Conservation (phyloP, 345 rosid genomes). For the Brassica nigra region DNA sequence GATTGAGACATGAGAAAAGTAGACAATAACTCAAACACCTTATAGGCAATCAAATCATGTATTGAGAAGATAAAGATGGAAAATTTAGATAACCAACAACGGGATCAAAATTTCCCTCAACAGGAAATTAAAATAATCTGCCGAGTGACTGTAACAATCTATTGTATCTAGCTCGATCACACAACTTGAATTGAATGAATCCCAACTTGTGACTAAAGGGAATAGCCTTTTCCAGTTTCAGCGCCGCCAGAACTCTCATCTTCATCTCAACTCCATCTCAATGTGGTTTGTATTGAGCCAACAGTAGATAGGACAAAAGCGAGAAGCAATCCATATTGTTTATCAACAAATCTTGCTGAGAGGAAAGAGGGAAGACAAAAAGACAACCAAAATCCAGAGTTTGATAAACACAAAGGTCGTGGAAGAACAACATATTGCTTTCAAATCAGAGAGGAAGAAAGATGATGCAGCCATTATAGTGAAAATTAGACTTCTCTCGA, state of each 20-base stretch:
- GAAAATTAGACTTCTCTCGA: no score
- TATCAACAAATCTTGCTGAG: no score
- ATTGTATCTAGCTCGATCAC: conserved; percentile 69
- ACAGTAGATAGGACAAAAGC: no score
- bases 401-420: no score
- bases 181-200: conserved; percentile 57
- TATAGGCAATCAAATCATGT: neutral
- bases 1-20: conserved; percentile 5
- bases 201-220: conserved; percentile 51
- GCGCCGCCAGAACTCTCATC: conserved; percentile 4
- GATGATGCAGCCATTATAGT: no score
- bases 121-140: conserved; percentile 73
- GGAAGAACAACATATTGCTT: no score
- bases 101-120: conserved; percentile 79
- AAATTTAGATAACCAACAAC: conserved; percentile 64
- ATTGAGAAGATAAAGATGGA: neutral
- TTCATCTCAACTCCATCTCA: no score
- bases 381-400: no score
- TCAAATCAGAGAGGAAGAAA: no score
- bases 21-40: conserved; percentile 29
- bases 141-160: conserved; percentile 65
- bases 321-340: no score
- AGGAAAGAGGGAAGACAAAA: no score
- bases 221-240: conserved; percentile 62
- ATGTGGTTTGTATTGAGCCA: no score